Evolutionary conservation across 768 basidiomycete genomes (phyloP).

Genomic region (Daedaleopsis sinensis): DNA sequence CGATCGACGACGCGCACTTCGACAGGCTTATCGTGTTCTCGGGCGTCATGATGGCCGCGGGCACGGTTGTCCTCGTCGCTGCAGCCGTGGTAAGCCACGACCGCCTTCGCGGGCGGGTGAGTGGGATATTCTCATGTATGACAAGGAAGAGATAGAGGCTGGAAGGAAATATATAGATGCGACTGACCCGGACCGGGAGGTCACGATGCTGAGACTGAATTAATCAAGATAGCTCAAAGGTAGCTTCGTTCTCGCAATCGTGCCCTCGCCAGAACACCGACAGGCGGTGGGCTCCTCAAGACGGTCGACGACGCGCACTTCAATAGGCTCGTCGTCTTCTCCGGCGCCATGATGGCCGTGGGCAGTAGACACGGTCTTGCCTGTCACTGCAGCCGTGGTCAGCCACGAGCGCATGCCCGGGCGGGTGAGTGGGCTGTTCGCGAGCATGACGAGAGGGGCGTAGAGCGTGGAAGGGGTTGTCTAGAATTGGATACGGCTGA

Average conservation of each 20-base stretch:
- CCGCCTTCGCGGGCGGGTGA: background rate
- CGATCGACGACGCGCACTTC: constrained; percentile 28
- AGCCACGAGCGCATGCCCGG: too few species aligned
- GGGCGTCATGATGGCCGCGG: constrained; percentile 28
- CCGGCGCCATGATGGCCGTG: constrained; percentile 29
- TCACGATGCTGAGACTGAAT: too few species aligned
- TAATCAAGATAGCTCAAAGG: too few species aligned
- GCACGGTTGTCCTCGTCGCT: constrained; percentile 10
- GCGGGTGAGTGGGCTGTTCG: too few species aligned
- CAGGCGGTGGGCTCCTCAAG: constrained; percentile 35
- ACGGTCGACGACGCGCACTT: constrained; percentile 28
- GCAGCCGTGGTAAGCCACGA: constrained; percentile 2
- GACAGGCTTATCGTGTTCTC: constrained; percentile 35
- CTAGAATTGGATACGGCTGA: too few species aligned
- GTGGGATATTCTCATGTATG: too few species aligned
- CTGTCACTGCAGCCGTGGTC: constrained; percentile 4
- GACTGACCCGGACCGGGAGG: too few species aligned
- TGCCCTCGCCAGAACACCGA: constrained; percentile 36
- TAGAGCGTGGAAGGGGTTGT: too few species aligned
- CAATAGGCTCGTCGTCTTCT: constrained; percentile 33
- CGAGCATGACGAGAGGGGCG: too few species aligned
- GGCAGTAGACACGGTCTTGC: constrained; percentile 21
- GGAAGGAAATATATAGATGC: too few species aligned
- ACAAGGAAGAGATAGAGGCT: too few species aligned
- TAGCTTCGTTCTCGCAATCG: constrained; percentile 34